Percentiles rank a stretch among this genome's conserved stretches.
Evolutionary conservation across 176 grass and related monocot genomes (phyloP).

Genomic region (Leersia perrieri): DNA sequence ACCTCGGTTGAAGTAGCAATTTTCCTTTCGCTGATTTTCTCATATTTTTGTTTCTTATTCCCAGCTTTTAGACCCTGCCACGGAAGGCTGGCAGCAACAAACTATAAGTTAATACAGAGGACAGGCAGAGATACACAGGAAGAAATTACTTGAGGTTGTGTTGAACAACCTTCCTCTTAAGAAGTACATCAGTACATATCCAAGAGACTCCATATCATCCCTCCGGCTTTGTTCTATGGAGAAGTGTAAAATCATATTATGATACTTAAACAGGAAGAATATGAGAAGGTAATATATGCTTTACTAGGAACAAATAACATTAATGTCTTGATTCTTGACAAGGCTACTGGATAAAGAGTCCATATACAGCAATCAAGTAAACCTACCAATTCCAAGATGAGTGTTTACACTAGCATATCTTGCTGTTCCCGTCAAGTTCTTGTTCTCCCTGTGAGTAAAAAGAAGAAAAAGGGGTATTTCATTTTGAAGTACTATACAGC

Average conservation of each 20-base stretch:
- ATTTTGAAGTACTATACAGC: background rate
- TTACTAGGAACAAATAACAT: slow-evolving; percentile 3
- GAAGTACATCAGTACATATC: slow-evolving; percentile 94
- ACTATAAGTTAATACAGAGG: background rate
- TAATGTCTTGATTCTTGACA: background rate
- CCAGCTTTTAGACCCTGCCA: slow-evolving; percentile 96
- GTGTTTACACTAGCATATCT: slow-evolving; percentile 94
- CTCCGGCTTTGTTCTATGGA: slow-evolving; percentile 86
- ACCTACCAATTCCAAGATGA: slow-evolving; percentile 84
- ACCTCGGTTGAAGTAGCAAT: slow-evolving; percentile 86
- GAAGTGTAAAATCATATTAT: slow-evolving; percentile 26
- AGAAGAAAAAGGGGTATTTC: background rate
- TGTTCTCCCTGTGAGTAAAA: slow-evolving; percentile 63
- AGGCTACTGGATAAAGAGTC: background rate
- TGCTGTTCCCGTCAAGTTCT: slow-evolving; percentile 85
- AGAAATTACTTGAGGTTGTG: background rate
- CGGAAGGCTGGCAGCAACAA: slow-evolving; percentile 56
- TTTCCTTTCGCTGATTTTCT: slow-evolving; percentile 89
- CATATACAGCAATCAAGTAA: background rate
- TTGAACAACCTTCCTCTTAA: slow-evolving; percentile 86
- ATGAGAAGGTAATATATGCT: background rate
- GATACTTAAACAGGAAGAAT: background rate
- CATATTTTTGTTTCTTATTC: slow-evolving; percentile 92
- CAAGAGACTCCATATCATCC: slow-evolving; percentile 96
- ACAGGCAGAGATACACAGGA: background rate